Evolutionary conservation across 1,139 yeast species (phyloP), one percentile per base, ranked within the genome.

Genomic region (Saccharomyces hybrid): DNA sequence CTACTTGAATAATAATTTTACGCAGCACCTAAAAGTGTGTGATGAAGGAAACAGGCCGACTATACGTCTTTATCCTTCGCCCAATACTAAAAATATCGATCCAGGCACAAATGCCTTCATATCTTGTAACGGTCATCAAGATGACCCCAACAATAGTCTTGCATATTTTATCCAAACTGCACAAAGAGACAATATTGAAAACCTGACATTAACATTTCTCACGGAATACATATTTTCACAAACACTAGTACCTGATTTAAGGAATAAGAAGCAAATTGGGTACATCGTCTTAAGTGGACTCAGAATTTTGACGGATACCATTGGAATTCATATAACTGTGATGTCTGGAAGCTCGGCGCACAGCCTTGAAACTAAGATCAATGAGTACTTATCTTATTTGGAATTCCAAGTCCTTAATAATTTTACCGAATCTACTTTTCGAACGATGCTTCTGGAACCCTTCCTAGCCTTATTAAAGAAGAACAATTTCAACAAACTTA

Each of bases 111-210:
- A 74, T 52, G 75, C 66, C 53, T 60, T 63, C 25, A 63, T 70
- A 48, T 66, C 70, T 16, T 63, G 68, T 16, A 31, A 51, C 1
- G 71, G 73, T 0, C 73, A 76, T 27, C 62, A 68, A 16, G 69
- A 65, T 16, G 86, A 82, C 61, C 78, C 78, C 2, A 76, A 78
- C 44, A 80, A 76, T 59, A 71, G 82, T 1, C 68, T 81, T 3
- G 75, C 75, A 6, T 74, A 75, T 59, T 84, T 78, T 61, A 66
- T 83, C 32, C 87, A 84, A 65, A 70, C 83, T 1, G 88, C 88
- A 0, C 52, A 59, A 2, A 69, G 84, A 54, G 64, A 67, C 1
- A 74, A 77, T 59, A 44, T 55, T 0, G 54, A 59, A 13, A 60
- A 65, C 1, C 66, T 75, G 50, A 66, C 80, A 0, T 56, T 81